Base-by-base conservation (phyloP, 2,329 filamentous ascomycete species). In the Sclerotinia glacialis region DNA sequence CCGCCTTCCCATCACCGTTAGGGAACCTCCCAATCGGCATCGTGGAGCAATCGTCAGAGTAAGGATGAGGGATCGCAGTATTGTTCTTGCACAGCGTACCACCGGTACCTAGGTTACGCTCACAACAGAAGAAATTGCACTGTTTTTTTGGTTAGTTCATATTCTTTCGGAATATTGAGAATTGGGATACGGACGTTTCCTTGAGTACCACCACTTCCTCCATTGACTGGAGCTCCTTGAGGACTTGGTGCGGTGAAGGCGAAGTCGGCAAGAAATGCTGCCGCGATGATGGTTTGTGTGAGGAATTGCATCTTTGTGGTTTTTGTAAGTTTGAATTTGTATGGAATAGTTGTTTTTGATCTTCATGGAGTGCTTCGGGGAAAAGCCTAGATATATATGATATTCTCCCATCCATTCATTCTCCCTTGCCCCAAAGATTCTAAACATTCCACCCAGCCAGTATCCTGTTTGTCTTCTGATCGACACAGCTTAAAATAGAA, bases 71-170 rank as follows among this genome's bases (percentile, higher is more conserved):
- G 8, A 28, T 44, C 5, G 23, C 40, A 1, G 40, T 59, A 8
- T 46, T 59, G 21, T 47, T 59, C 12, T 26, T 59, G 28, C 56
- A 59, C 21, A 59, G 55, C 1, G 55, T 46, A 4, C 40, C 55
- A 6, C 55, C 55, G 5, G 55, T 59, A 21, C 40, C 55, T 3
- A 42, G 40, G 8, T 59, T 59, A 21, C 26, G 42, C 7, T 59
- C 55, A 18, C 40, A 59, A 40, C 55, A 59, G 40, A 59, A 59
- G 26, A 44, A 44, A 21, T 59, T 59, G 26, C 55, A 59, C 55
- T 59, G 18, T 4, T 2, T 14, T 9, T 7, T 6, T n/a, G n/a
- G 26, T n/a, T 31, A 44, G n/a, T n/a, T n/a, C n/a, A n/a, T n/a
- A n/a, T n/a, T n/a, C n/a, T n/a, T n/a, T n/a, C n/a, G n/a, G n/a